phyloP scores from a whole-genome alignment of 1,139 yeast genomes.

The Protomyces gravidus region DNA sequence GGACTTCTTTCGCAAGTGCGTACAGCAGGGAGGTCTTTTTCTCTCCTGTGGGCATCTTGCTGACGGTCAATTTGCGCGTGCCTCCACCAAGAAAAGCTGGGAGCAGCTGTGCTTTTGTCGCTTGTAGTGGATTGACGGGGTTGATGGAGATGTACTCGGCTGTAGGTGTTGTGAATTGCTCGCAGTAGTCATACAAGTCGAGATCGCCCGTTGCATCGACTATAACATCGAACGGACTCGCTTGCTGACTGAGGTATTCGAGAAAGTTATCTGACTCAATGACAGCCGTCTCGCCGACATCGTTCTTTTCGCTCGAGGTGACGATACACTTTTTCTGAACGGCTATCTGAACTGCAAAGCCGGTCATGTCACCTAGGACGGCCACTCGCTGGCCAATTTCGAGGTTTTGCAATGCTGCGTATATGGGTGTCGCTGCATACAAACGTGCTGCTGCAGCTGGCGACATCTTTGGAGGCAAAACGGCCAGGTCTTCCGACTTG shows the following conservation, averaged over 20 bases:
- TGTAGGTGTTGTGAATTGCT: conserved; percentile 7
- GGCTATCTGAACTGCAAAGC: conserved; percentile 25
- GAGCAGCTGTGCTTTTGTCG: conserved; percentile 3
- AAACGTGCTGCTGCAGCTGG: conserved; percentile 21
- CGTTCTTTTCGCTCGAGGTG: conserved; percentile 19
- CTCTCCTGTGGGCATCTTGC: conserved; percentile 3
- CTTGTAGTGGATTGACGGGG: conserved; percentile 12
- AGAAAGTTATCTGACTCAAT: conserved; percentile 22
- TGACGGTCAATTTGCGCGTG: conserved; percentile 9
- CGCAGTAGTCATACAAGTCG: conserved; percentile 19
- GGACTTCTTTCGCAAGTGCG: conserved; percentile 7
- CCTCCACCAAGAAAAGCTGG: conserved; percentile 27
- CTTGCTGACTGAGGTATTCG: conserved; percentile 17
- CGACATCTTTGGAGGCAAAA: conserved; percentile 4
- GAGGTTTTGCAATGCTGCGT: conserved; percentile 3
- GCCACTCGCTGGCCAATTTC: conserved; percentile 4
- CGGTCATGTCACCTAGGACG: conserved; percentile 19
- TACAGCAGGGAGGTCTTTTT: conserved; percentile 2
- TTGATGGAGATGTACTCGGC: conserved; percentile 20
- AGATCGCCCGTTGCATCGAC: conserved; percentile 25
- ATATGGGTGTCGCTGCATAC: conserved; percentile 13
- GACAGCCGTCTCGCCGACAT: conserved; percentile 21
- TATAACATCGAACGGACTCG: conserved; percentile 5
- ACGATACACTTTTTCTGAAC: conserved; percentile 15
- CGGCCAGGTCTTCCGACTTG: conserved; percentile 19